Evolutionary conservation across 192 early-diverging fungal species (phyloP).

Genomic region (Mortierella claussenii): DNA sequence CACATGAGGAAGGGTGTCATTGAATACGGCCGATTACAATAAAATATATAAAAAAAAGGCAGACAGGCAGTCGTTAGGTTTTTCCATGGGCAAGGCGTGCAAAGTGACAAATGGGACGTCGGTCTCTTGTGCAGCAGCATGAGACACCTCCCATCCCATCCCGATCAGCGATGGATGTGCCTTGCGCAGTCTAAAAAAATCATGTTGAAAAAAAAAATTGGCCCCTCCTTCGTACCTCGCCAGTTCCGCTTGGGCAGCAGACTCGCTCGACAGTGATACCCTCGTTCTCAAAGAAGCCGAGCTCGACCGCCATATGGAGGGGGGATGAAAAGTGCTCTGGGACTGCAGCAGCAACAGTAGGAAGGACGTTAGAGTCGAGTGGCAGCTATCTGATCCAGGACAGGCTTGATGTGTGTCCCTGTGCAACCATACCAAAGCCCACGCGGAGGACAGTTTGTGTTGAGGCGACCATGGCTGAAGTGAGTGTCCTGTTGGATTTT

Average conservation of each 20-base stretch:
- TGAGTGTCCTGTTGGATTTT: too few relatives aligned
- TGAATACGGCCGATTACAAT: too few relatives aligned
- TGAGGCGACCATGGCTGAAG: conserved; percentile 23
- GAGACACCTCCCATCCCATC: too few relatives aligned
- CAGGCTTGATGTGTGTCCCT: neutral
- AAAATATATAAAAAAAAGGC: neutral
- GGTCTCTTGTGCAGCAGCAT: too few relatives aligned
- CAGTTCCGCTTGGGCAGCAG: conserved; percentile 55
- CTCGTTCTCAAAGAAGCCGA: conserved; percentile 62
- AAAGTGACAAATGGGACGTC: too few relatives aligned
- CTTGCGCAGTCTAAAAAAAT: too few relatives aligned
- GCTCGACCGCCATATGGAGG: conserved; percentile 67
- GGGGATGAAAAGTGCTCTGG: conserved; percentile 85
- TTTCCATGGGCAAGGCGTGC: too few relatives aligned
- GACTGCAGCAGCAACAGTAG: conserved; percentile 48
- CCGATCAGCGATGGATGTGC: too few relatives aligned
- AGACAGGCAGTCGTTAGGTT: too few relatives aligned
- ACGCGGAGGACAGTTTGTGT: conserved; percentile 44
- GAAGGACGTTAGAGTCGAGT: too few relatives aligned
- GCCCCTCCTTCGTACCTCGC: conserved; percentile 22
- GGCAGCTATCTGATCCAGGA: neutral
- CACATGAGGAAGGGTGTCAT: too few relatives aligned
- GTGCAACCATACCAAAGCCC: conserved; percentile 41
- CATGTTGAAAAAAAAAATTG: conserved; percentile 3
- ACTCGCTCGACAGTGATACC: conserved; percentile 69